These are phyloP conservation scores for Austroboletus eburneus DNA, from an alignment of 768 basidiomycete species.

Conservation along the genomic window DNA sequence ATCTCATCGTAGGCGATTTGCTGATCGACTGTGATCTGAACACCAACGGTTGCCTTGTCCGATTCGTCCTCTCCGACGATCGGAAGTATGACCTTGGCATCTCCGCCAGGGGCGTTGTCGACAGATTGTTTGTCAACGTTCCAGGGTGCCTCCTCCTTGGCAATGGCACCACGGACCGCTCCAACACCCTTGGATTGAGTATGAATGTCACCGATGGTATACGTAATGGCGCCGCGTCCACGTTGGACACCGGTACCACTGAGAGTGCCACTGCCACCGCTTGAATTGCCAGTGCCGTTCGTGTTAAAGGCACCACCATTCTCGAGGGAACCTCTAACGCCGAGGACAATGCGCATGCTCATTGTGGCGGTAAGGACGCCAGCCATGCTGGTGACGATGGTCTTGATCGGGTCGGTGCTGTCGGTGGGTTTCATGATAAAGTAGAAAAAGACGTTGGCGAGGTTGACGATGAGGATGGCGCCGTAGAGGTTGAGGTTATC, in stretches of 20 bases:
- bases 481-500: constrained; percentile 85
- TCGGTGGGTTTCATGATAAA: constrained; percentile 72
- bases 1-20: no score
- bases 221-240: constrained; percentile 25
- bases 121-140: constrained; percentile 40
- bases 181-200: constrained; percentile 44
- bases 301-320: constrained; percentile 67
- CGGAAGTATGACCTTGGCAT: constrained; percentile 34
- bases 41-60: constrained; percentile 34
- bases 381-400: constrained; percentile 82
- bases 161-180: constrained; percentile 30
- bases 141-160: constrained; percentile 38
- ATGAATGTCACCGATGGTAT: constrained; percentile 49
- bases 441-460: constrained; percentile 83
- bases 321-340: constrained; percentile 70
- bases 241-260: constrained; percentile 25
- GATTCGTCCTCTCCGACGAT: constrained; percentile 31
- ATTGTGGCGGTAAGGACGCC: constrained; percentile 85
- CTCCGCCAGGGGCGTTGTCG: constrained; percentile 29
- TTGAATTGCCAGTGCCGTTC: constrained; percentile 40
- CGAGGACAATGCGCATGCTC: constrained; percentile 82
- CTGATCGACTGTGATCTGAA: constrained; percentile 30
- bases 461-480: constrained; percentile 76
- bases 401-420: constrained; percentile 63
- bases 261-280: constrained; percentile 47